Base-by-base conservation (phyloP, 2,329 filamentous ascomycete genomes). In the Pyrenophora tritici-repentis region DNA sequence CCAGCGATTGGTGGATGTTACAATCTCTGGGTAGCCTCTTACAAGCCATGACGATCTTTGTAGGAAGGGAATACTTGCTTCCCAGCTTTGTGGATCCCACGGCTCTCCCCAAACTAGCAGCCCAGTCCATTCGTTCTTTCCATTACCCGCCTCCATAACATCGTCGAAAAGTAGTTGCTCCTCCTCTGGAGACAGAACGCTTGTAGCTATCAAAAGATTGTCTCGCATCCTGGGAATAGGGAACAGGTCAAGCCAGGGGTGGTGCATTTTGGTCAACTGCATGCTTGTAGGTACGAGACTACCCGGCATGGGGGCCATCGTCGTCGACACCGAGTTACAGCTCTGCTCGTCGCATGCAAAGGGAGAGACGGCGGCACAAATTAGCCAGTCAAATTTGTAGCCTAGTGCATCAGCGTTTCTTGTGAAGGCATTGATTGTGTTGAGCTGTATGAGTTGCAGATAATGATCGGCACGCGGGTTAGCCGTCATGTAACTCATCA, bases 101-200 rank as follows among this genome's bases (percentile, higher is more conserved):
- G 79, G 70, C 5, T 79, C 75, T 0, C 78, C 77, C 81, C 80
- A 83, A 1, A 81, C 76, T 10, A 82, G 67, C 1, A 82, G 35
- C 1, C 46, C 42, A 9, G 48, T 42, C 12, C 43, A 13, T 24
- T 49, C 40, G 1, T 32, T 38, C 18, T 49, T 44, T 13, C 33
- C 13, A 17, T 55, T 48, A 6, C 18, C 33, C 8, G 49, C 54
- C 12, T 61, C 50, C 16, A 49, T 58, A 4, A 60, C 26, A 17
- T 65, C 61, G 46, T 49, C 47, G 18, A 57, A 63, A 7, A 62
- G 39, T 17, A 61, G 56, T 14, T 63, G 58, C 43, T 65, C 63
- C 29, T 65, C 63, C 22, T 59, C 60, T 3, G 59, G n/a, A 6
- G 52, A 57, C 3, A 58, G 71, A 48, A 73, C 66, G 18, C 50